These are phyloP conservation scores for Xerocomus amazonicus DNA, from an alignment of 1,284 basidiomycete species.

Conservation along the genomic window DNA sequence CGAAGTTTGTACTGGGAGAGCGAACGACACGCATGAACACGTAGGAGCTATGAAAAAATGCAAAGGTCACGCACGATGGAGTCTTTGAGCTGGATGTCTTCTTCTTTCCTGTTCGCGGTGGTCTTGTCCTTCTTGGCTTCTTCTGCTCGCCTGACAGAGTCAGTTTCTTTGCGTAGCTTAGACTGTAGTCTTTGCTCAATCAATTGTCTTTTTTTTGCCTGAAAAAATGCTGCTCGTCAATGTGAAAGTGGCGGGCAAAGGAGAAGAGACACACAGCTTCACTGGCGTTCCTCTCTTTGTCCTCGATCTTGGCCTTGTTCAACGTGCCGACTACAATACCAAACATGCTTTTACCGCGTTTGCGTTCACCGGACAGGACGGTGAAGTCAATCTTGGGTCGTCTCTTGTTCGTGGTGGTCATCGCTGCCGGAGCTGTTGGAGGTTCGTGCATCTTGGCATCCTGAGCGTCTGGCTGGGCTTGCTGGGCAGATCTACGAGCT, in stretches of 20 bases:
- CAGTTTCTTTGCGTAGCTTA: slow-evolving; percentile 78
- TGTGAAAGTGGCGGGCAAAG: neutral
- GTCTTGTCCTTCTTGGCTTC: slow-evolving; percentile 80
- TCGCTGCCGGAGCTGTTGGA: slow-evolving; percentile 32
- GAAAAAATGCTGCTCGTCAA: slow-evolving; percentile 4
- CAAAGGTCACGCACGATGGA: slow-evolving; percentile 56
- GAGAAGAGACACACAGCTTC: slow-evolving; percentile 55
- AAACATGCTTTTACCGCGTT: slow-evolving; percentile 81
- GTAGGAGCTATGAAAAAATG: neutral
- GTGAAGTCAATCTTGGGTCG: slow-evolving; percentile 69
- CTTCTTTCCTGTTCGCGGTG: slow-evolving; percentile 68
- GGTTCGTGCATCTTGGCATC: slow-evolving; percentile 37
- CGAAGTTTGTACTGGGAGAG: slow-evolving; percentile 62
- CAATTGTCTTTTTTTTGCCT: slow-evolving; percentile 77
- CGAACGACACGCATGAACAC: slow-evolving; percentile 1
- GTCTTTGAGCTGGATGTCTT: slow-evolving; percentile 73
- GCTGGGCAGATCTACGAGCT: slow-evolving; percentile 30
- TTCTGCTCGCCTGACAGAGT: slow-evolving; percentile 74
- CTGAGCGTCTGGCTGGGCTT: slow-evolving; percentile 32
- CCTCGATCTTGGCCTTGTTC: slow-evolving; percentile 79
- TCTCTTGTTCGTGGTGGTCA: slow-evolving; percentile 42
- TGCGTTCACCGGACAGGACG: slow-evolving; percentile 54
- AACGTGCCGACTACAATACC: slow-evolving; percentile 75
- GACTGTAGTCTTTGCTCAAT: slow-evolving; percentile 77
- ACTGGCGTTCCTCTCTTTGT: slow-evolving; percentile 72